These are phyloP conservation scores for Wickerhamiella qilinensis DNA, from an alignment of 805 yeast genomes.

Conservation along the genomic window DNA sequence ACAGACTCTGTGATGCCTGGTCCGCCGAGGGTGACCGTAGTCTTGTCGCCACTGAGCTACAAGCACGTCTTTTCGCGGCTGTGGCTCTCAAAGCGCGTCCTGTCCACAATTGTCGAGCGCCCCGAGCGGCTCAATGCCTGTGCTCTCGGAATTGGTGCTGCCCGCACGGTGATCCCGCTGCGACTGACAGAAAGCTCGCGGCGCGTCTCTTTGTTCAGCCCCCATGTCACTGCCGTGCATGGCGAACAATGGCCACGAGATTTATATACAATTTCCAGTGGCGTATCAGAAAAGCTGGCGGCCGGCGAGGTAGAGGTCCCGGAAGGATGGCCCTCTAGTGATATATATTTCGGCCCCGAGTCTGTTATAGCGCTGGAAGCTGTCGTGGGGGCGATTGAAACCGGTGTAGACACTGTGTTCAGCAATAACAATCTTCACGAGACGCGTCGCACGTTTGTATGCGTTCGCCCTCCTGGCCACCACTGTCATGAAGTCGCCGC, in stretches of 20 bases:
- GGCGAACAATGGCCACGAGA: constrained; percentile 58
- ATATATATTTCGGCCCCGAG: constrained; percentile 51
- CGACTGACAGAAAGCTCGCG: constrained; percentile 24
- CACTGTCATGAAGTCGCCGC: constrained; percentile 76
- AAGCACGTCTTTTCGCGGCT: constrained; percentile 57
- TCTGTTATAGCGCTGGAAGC: constrained; percentile 62
- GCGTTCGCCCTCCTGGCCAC: constrained; percentile 74
- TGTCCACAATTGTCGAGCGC: constrained; percentile 59
- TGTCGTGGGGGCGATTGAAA: constrained; percentile 59
- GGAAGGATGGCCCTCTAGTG: constrained; percentile 68
- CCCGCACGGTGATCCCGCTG: constrained; percentile 46
- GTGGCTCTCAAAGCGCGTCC: constrained; percentile 59
- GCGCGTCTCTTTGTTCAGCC: constrained; percentile 31
- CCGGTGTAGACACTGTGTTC: constrained; percentile 44
- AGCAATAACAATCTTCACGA: constrained; percentile 10
- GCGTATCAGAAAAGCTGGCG: constrained; percentile 37
- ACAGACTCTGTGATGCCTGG: background rate
- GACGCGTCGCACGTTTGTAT: constrained; percentile 38
- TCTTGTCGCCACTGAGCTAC: constrained; percentile 53
- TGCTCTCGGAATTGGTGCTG: constrained; percentile 65
- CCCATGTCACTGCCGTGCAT: constrained; percentile 55
- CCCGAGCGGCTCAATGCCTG: constrained; percentile 67
- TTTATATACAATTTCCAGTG: constrained; percentile 40
- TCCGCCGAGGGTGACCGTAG: constrained; percentile 19
- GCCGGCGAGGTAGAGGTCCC: constrained; percentile 56